A percentile compares a stretch with the other conserved stretches of the same genome.
These are phyloP conservation scores for Solanum chacoense DNA, from an alignment of 305 asterid species.

Conservation along the genomic window DNA sequence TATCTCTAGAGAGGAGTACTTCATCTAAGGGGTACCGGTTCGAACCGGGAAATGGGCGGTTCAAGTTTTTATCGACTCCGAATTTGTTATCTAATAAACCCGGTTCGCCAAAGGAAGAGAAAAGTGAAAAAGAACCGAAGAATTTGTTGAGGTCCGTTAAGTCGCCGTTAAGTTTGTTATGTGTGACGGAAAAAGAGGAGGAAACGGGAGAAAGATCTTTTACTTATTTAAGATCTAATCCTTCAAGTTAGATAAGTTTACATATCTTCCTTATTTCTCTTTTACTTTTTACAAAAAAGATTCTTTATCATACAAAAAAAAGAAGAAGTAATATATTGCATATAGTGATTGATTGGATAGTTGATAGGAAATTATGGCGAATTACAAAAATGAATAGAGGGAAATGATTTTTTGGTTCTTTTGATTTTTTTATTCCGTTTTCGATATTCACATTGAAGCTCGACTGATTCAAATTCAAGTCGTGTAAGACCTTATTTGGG, in stretches of 20 bases:
- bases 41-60: not conserved
- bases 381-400: not conserved
- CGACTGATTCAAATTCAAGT: not conserved
- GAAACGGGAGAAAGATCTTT: slow-evolving; percentile 18
- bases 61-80: not conserved
- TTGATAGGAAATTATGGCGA: not conserved
- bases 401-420: not conserved
- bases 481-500: not conserved
- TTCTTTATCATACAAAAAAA: not conserved
- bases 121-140: not conserved
- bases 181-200: not conserved
- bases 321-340: not conserved
- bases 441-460: too few species aligned
- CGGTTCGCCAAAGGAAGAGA: slow-evolving; percentile 15
- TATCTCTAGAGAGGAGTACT: slow-evolving; percentile 9
- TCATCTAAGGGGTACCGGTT: slow-evolving; percentile 27
- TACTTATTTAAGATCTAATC: not conserved
- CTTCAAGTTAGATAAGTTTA: not conserved
- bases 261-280: not conserved
- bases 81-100: not conserved
- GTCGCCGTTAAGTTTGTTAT: slow-evolving; percentile 19
- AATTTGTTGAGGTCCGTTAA: slow-evolving; percentile 11
- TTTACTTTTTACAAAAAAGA: not conserved
- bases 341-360: not conserved
- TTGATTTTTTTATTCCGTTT: not conserved